Evolutionary conservation across 192 early-diverging fungal genomes (phyloP).

Genomic region (Coemansia sp.): DNA sequence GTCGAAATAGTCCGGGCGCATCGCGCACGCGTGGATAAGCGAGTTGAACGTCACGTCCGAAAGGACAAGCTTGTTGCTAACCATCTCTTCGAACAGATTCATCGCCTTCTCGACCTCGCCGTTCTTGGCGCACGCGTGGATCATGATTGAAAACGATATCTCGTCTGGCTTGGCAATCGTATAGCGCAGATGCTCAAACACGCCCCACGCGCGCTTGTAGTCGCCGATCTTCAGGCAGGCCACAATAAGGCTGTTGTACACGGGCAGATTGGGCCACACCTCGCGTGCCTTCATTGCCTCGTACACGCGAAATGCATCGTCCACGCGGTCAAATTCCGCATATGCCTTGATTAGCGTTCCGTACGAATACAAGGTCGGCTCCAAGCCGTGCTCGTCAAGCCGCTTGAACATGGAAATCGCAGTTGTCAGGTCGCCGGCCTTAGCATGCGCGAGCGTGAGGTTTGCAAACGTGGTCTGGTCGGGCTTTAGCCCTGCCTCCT

Average conservation of each 20-base stretch:
- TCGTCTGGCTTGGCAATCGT: constrained; percentile 76
- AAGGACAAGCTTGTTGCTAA: constrained; percentile 61
- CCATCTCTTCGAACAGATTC: constrained; percentile 89
- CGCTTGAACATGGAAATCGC: constrained; percentile 63
- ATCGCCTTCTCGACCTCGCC: constrained; percentile 86
- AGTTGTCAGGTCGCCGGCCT: constrained; percentile 59
- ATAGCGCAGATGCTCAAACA: constrained; percentile 82
- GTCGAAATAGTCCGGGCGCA: constrained; percentile 76
- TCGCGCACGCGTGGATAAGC: constrained; percentile 79
- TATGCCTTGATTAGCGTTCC: constrained; percentile 70
- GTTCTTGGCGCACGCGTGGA: constrained; percentile 82
- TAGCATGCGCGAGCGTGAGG: constrained; percentile 77
- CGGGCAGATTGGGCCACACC: constrained; percentile 55
- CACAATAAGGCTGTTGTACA: constrained; percentile 80
- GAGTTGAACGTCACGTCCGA: constrained; percentile 86
- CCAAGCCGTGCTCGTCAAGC: constrained; percentile 54
- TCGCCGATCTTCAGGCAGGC: constrained; percentile 72
- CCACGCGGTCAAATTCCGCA: constrained; percentile 55
- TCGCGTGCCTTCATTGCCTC: constrained; percentile 67
- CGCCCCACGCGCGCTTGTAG: constrained; percentile 78
- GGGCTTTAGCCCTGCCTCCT: constrained; percentile 61
- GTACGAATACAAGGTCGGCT: constrained; percentile 67
- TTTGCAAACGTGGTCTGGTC: constrained; percentile 68
- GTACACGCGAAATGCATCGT: constrained; percentile 74
- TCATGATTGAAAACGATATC: constrained; percentile 82